These are phyloP conservation scores for Pichia nakasei DNA, from an alignment of 805 yeast genomes.

Conservation along the genomic window DNA sequence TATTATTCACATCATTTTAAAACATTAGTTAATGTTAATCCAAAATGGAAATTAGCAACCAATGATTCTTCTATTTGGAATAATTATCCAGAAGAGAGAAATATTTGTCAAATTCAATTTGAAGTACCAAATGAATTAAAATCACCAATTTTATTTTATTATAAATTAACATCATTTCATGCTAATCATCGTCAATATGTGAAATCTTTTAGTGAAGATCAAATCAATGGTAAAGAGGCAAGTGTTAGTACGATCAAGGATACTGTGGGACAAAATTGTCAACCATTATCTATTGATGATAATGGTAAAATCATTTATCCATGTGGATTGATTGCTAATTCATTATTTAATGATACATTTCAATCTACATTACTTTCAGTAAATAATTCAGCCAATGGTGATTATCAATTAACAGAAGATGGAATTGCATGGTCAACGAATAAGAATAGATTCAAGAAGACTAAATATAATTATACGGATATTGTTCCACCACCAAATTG, in stretches of 20 bases:
- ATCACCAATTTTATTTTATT: conserved; percentile 69
- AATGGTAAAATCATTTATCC: conserved; percentile 58
- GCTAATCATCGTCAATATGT: conserved; percentile 95
- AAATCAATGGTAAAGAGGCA: conserved; percentile 69
- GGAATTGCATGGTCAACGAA: conserved; percentile 72
- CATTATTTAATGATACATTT: conserved; percentile 71
- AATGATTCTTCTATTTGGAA: conserved; percentile 34
- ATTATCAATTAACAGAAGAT: conserved; percentile 37
- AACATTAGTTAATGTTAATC: conserved; percentile 29
- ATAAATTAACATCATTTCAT: conserved; percentile 76
- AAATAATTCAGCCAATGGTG: conserved; percentile 30
- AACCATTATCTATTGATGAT: conserved; percentile 45
- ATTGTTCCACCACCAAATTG: conserved; percentile 83
- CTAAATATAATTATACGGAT: conserved; percentile 48
- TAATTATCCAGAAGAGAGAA: conserved; percentile 34
- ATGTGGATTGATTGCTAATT: conserved; percentile 78
- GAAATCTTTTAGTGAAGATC: conserved; percentile 73
- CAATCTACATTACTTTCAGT: conserved; percentile 35
- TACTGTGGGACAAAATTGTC: conserved; percentile 49
- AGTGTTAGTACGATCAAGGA: conserved; percentile 41
- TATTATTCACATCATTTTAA: conserved; percentile 55
- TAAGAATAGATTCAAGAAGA: conserved; percentile 52
- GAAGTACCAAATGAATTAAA: conserved; percentile 64
- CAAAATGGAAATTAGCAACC: conserved; percentile 56
- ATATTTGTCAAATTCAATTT: conserved; percentile 65